Evolutionary conservation across 495 filamentous ascomycete species (phyloP).

Genomic region (Apodospora peruviana): DNA sequence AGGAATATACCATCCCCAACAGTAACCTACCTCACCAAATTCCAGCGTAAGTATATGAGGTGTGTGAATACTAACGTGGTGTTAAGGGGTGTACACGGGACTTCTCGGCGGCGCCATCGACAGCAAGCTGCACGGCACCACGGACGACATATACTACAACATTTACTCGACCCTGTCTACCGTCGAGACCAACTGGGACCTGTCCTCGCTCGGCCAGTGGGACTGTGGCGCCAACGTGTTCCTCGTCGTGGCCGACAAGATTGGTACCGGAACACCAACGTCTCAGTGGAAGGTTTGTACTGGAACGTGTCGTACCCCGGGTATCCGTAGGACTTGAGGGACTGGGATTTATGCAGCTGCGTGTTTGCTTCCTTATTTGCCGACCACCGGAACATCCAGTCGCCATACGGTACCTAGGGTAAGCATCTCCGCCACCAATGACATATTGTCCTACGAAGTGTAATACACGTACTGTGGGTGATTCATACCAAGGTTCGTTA

Average conservation of each 20-base stretch:
- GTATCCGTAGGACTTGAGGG: slow-evolving; percentile 31
- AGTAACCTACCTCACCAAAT: too few relatives aligned
- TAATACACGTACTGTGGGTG: too few relatives aligned
- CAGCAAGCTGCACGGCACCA: slow-evolving; percentile 49
- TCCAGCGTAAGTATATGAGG: too few relatives aligned
- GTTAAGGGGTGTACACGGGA: slow-evolving; percentile 56
- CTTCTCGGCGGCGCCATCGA: slow-evolving; percentile 65
- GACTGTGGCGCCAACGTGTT: slow-evolving; percentile 54
- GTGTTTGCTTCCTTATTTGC: too few relatives aligned
- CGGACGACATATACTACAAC: slow-evolving; percentile 62
- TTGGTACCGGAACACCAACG: slow-evolving; percentile 22
- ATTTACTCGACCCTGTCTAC: slow-evolving; percentile 67
- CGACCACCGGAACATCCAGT: too few relatives aligned
- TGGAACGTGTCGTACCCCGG: slow-evolving; percentile 48
- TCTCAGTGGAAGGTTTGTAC: slow-evolving; percentile 27
- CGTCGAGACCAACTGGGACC: slow-evolving; percentile 55
- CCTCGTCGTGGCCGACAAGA: slow-evolving; percentile 36
- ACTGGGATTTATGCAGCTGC: too few relatives aligned
- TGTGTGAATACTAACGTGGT: too few relatives aligned
- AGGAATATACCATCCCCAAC: slow-evolving; percentile 49
- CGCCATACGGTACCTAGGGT: too few relatives aligned
- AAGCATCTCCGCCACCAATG: too few relatives aligned
- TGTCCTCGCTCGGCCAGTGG: slow-evolving; percentile 41
- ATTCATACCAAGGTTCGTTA: too few relatives aligned
- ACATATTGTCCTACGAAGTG: too few relatives aligned